Conservation (phyloP, 148 eudicot species). For the Heliamphora exappendiculata region DNA sequence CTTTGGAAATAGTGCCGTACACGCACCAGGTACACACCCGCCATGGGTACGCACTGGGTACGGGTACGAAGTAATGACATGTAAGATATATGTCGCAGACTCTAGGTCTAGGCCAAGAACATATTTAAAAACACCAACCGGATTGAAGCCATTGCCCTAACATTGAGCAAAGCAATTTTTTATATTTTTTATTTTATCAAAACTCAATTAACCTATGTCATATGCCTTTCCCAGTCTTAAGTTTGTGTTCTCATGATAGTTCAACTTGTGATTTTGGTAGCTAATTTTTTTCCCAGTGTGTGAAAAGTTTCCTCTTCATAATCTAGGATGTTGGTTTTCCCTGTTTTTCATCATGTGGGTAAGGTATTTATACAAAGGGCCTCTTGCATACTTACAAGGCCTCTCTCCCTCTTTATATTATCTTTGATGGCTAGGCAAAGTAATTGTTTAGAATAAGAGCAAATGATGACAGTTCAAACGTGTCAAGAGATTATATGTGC, state of each 20-base stretch:
- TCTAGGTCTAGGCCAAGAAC: too few species aligned
- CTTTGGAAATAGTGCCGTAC: too few species aligned
- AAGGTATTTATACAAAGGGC: neutral
- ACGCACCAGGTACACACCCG: too few species aligned
- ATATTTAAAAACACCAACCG: too few species aligned
- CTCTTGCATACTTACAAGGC: neutral
- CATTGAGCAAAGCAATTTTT: too few species aligned
- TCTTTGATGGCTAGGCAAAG: neutral
- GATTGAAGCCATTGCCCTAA: neutral
- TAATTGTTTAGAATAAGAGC: neutral
- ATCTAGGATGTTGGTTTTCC: neutral
- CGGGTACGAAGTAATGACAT: too few species aligned
- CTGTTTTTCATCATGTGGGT: neutral
- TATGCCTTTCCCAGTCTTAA: neutral
- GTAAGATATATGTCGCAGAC: too few species aligned
- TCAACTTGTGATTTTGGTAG: neutral
- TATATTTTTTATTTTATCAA: neutral
- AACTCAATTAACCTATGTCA: neutral
- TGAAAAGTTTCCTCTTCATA: neutral
- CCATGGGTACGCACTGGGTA: too few species aligned
- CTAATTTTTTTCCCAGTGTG: neutral
- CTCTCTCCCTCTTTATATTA: neutral
- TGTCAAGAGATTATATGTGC: neutral
- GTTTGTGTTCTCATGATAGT: neutral
- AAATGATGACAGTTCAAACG: neutral